phyloP scores from a whole-genome alignment of 768 basidiomycete species.

The Holtermannia corniformis region DNA sequence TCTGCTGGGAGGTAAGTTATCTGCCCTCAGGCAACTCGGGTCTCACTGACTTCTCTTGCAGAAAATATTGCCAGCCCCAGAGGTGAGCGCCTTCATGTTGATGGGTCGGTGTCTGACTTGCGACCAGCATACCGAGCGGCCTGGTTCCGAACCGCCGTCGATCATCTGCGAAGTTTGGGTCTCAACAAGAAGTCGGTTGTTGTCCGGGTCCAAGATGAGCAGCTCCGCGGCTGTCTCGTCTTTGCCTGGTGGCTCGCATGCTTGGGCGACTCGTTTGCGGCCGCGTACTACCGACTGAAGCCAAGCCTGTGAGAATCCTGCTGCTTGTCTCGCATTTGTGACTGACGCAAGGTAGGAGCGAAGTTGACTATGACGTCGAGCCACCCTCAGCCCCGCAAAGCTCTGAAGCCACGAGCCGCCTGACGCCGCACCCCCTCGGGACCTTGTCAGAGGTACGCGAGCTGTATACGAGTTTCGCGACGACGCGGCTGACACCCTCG shows the following conservation, averaged over 20 bases:
- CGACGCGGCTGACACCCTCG: constrained; percentile 3
- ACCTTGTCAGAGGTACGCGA: background rate
- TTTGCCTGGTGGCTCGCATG: constrained; percentile 94
- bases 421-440: background rate
- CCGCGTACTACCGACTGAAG: constrained; percentile 75
- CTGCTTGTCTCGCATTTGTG: background rate
- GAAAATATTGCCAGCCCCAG: background rate
- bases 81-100: constrained; percentile 54
- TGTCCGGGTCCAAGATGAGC: constrained; percentile 14
- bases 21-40: background rate
- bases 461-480: background rate
- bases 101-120: constrained; percentile 66
- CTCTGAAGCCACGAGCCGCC: background rate
- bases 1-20: constrained; percentile 70
- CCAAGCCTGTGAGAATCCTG: constrained; percentile 53
- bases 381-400: constrained; percentile 8
- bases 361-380: constrained; percentile 20
- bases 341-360: background rate
- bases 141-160: constrained; percentile 3
- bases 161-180: constrained; percentile 19
- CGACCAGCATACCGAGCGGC: constrained; percentile 44
- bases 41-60: background rate
- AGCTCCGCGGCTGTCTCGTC: constrained; percentile 17
- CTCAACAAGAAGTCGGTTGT: constrained; percentile 22
- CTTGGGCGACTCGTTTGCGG: constrained; percentile 50